Conservation (phyloP, 208 protist genomes). For the Kentomonas sorsogonicus region DNA sequence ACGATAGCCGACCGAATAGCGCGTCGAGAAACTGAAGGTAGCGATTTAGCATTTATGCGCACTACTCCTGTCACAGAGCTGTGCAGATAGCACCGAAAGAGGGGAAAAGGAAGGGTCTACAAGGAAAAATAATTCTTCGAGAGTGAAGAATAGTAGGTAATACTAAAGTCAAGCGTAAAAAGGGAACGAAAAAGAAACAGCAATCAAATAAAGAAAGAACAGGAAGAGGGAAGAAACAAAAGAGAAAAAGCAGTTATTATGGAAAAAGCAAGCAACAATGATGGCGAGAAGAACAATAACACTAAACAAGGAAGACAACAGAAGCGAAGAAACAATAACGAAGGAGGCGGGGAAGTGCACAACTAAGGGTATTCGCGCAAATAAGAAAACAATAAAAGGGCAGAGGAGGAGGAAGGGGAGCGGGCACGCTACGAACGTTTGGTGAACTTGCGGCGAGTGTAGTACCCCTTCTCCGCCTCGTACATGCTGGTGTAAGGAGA, state of each 20-base stretch:
- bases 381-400: not conserved
- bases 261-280: not conserved
- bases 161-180: no score
- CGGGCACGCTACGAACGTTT: not conserved
- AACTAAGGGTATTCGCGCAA: not conserved
- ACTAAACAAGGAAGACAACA: not conserved
- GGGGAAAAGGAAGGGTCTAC: no score
- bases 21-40: no score
- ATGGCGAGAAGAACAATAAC: not conserved
- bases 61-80: no score
- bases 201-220: no score
- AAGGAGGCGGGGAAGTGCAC: not conserved
- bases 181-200: no score
- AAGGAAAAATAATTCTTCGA: no score
- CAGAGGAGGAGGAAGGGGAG: not conserved
- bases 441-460: conserved; percentile 1
- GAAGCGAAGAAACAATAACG: not conserved
- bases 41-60: no score
- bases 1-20: no score
- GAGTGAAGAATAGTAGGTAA: no score
- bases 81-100: no score
- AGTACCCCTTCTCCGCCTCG: conserved; percentile 8
- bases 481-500: conserved; percentile 12
- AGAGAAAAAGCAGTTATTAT: not conserved
- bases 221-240: not conserved